Base-by-base conservation (phyloP, 2,329 filamentous ascomycete genomes). In the Alternaria viburni region DNA sequence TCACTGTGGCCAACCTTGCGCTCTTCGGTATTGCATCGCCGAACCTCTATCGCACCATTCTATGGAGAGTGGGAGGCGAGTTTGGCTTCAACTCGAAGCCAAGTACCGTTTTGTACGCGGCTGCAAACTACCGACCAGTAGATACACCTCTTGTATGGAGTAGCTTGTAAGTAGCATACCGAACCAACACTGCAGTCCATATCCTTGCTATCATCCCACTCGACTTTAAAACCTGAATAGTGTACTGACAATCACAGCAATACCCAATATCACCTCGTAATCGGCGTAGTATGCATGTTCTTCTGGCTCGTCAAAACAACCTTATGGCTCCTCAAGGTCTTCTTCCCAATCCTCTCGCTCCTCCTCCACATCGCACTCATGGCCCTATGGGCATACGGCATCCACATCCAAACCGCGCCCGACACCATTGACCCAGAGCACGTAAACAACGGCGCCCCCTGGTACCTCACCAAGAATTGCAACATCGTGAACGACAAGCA, bases 401-500 rank as follows among this genome's bases (percentile, higher is more conserved):
- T 90, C 62, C 89, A 89, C 77, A 89, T 90, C 52, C 91, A 94
- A 78, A 88, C 90, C 57, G 89, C 90, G 11, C 89, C 90, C 28
- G 92, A 95, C 80, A 87, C 90, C 74, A 87, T 87, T 68, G 91
- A 95, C 78, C 80, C 87, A 6, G 78, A 83, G 46, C 86, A 89
- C 71, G 86, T 86, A 6, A 89, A 89, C 71, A 83, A 84, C 25
- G 84, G 88, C 25, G 86, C 86, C 17, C 87, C 91, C 7, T 95
- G 92, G 92, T 94, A 93, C 77, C 87, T 94, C 70, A 86, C 86
- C 57, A 88, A 91, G 77, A 88, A 87, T 65, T 95, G 92, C 81
- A 83, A 80, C 57, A 84, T 90, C 41, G 89, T 89, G 3, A 82
- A 82, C 57, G 82, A 85, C 6, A 84, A 84, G 54, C 85, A 86